These are phyloP conservation scores for Fusarium papillatum DNA, from an alignment of 2,329 filamentous ascomycete genomes.

Conservation along the genomic window DNA sequence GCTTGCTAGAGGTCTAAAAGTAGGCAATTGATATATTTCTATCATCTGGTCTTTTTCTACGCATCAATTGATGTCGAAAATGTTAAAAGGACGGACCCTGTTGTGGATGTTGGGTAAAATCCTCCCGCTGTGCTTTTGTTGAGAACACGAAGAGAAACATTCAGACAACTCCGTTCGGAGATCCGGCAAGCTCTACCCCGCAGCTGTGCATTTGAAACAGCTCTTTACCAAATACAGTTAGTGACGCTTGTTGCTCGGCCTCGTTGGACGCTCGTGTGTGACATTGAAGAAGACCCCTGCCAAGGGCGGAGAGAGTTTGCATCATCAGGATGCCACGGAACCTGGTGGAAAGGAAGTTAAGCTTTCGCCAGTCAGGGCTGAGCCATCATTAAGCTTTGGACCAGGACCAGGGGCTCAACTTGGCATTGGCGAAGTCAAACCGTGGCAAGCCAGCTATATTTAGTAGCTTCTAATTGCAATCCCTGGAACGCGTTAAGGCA, in stretches of 20 bases:
- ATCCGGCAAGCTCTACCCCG: not conserved
- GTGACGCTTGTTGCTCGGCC: not conserved
- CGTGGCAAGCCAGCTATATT: not conserved
- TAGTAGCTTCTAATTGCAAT: not conserved
- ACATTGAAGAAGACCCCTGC: not conserved
- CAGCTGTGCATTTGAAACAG: not conserved
- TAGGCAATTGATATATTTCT: not conserved
- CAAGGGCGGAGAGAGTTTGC: not conserved
- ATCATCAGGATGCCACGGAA: not conserved
- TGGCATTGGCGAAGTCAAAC: not conserved
- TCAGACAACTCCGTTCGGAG: not conserved
- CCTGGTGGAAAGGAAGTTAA: not conserved
- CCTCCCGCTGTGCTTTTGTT: rapidly evolving
- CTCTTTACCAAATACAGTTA: not conserved
- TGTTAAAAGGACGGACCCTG: too few species aligned
- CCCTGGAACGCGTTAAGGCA: not conserved
- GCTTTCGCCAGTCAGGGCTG: not conserved
- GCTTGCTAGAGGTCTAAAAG: not conserved
- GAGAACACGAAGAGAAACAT: not conserved
- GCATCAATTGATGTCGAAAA: not conserved
- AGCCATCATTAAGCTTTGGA: not conserved
- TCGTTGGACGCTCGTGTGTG: not conserved
- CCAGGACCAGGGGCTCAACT: not conserved
- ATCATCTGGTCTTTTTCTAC: not conserved
- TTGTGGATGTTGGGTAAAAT: not conserved